Base-by-base conservation (phyloP, 2,329 filamentous ascomycete genomes). In the Orbilia brochopaga region DNA sequence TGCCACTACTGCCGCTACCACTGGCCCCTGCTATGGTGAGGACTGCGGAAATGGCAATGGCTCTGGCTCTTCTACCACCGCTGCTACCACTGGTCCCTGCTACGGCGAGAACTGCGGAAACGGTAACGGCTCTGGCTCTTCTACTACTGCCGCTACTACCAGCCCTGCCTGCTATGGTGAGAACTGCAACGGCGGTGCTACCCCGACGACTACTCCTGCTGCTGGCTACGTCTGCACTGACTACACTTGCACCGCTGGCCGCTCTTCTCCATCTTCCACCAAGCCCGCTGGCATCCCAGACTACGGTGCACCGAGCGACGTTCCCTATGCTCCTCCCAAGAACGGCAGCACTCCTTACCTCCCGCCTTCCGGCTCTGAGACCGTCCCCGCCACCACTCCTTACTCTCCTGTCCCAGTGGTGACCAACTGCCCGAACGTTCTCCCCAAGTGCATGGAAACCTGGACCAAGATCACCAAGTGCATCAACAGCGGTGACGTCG, bases 381-480 rank as follows among this genome's bases (percentile, higher is more conserved):
- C 37, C 54, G 66, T 59, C 30, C 76, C 74, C 30, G 65, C 73
- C 64, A 74, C 78, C 60, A 82, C 58, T 42, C 55, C 64, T 13
- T 61, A 54, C 40, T 11, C 42, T 11, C 19, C 17, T 19, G 52
- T 62, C 37, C 60, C 61, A 30, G 46, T 66, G 58, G 69, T 73
- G 46, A 73, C 75, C 10, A 72, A 73, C 66, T 86, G 87, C 81
- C 91, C 92, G 66, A 81, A 83, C 24, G 85, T 92, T 53, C 88
- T 97, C 55, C 92, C 93, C 74, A 87, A 87, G 78, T 97, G 93
- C 83, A 83, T 97, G 81, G 94, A 93, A 85, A 95, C 92, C 77
- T 97, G 91, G 90, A 81, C 96, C 77, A 85, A 86, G 79, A 81
- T 84, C 73, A 85, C 89, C 56, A 82, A 85, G 78, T 97, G 93